Evolutionary conservation across 31 red algal species (phyloP), one percentile per base, ranked within the genome.

Genomic region (Odonthalia washingtoniensis): DNA sequence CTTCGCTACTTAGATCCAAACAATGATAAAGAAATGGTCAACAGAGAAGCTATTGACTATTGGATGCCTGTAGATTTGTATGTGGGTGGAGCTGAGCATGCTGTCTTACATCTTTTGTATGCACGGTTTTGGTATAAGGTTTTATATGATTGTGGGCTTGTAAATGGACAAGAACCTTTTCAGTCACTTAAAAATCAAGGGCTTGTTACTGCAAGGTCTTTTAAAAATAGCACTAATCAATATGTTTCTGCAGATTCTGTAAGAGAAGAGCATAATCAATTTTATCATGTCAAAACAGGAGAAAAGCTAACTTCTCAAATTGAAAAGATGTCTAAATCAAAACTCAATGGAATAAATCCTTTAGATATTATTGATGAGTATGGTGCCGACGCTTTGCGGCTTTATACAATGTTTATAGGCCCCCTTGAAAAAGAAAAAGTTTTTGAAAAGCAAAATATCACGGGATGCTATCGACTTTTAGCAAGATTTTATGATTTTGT

Each of bases 101-200:
- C 95, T 2, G 95, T 97, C 24, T 74, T 94, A 42, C 95, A 97
- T 84, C 75, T 97, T 53, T 72, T 97, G n/a, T 97, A 97, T 52
- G 91, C 95, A 57, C 86, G 95, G 9, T 97, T 97, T 66, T 97
- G 95, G 95, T 91, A 97, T 79, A 97, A 97, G 70, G 91, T 97
- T 1, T 89, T 97, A 28, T 97, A 94, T 82, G 95, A 97, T 53
- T 75, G 65, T 57, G 95, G 91, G 24, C 80, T 97, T 42, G 95
- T 97, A 30, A 82, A 79, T 53, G 91, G 86, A 41, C n/a, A 32
- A 12, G 95, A 97, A 77, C 95, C 95, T 28, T 97, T 97, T 75
- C 78, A 91, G 63, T 82, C 82, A 24, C 92, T 97, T 34, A 91
- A 94, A 38, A 94, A 97, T 76, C 95, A 97, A 75, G 95, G 95